Evolutionary conservation across 2,329 filamentous ascomycete genomes (phyloP).

Genomic region (Xylaria sp.): DNA sequence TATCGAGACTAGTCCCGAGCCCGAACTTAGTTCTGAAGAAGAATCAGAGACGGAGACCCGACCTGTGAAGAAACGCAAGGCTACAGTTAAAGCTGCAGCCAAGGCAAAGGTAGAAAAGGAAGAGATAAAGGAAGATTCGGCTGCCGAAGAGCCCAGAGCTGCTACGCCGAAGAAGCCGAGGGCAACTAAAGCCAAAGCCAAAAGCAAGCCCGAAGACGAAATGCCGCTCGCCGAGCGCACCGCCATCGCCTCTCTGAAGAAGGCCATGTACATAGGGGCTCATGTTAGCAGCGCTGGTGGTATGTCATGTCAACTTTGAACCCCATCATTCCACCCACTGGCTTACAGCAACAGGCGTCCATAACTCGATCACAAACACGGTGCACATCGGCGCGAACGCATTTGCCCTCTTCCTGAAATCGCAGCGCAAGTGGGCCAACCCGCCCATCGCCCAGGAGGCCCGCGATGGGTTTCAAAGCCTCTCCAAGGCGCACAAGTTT

Average conservation of each 20-base stretch:
- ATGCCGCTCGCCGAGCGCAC: conserved; percentile 78
- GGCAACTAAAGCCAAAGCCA: conserved; percentile 47
- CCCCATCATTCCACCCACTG: neutral
- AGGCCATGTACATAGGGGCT: conserved; percentile 84
- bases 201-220: conserved; percentile 54
- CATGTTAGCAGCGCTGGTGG: conserved; percentile 93
- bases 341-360: conserved; percentile 71
- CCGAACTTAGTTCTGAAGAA: conserved; percentile 24
- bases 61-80: conserved; percentile 58
- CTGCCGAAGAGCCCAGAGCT: conserved; percentile 25
- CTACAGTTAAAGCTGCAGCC: conserved; percentile 34
- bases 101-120: conserved; percentile 8
- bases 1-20: conserved; percentile 37
- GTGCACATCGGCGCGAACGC: conserved; percentile 88
- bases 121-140: conserved; percentile 32
- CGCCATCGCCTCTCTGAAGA: conserved; percentile 69
- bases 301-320: conserved; percentile 51
- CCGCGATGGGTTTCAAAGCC: conserved; percentile 73
- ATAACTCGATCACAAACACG: conserved; percentile 85
- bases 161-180: conserved; percentile 57
- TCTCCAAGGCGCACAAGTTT: conserved; percentile 77
- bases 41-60: conserved; percentile 22
- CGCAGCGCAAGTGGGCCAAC: conserved; percentile 93
- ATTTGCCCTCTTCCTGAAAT: conserved; percentile 95
- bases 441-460: conserved; percentile 78